A percentile compares a stretch with the other conserved stretches of the same genome.
Evolutionary conservation across 176 grass and related monocot species (phyloP).

Genomic region (Canna indica): DNA sequence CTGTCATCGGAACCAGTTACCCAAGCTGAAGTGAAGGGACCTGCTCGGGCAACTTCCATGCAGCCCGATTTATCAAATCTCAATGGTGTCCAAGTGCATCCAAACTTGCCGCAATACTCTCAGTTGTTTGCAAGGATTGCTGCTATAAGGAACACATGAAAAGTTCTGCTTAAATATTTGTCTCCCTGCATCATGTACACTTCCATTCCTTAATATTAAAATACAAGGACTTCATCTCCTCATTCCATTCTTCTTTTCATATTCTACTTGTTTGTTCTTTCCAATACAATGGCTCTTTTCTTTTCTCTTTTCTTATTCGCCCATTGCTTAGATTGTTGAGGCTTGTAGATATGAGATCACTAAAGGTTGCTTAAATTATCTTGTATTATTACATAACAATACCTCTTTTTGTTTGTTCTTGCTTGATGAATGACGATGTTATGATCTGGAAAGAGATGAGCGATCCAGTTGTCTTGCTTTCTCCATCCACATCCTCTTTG

Average conservation of each 20-base stretch:
- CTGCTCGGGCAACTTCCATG: constrained; percentile 8
- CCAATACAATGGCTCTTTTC: no score
- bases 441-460: no score
- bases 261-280: no score
- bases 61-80: background rate
- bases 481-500: no score
- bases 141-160: background rate
- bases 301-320: no score
- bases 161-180: background rate
- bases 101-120: constrained; percentile 1
- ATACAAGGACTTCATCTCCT: background rate
- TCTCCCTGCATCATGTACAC: background rate
- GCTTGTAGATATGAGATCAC: no score
- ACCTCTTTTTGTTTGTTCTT: no score
- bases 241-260: background rate
- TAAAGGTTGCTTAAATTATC: no score
- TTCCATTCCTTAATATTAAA: background rate
- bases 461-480: no score
- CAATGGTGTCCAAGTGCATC: background rate
- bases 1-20: background rate
- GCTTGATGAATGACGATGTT: no score
- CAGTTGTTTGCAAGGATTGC: background rate
- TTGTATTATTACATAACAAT: no score
- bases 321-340: no score
- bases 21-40: background rate